Base-by-base conservation (phyloP, 345 rosid genomes). In the Garcia nutans region DNA sequence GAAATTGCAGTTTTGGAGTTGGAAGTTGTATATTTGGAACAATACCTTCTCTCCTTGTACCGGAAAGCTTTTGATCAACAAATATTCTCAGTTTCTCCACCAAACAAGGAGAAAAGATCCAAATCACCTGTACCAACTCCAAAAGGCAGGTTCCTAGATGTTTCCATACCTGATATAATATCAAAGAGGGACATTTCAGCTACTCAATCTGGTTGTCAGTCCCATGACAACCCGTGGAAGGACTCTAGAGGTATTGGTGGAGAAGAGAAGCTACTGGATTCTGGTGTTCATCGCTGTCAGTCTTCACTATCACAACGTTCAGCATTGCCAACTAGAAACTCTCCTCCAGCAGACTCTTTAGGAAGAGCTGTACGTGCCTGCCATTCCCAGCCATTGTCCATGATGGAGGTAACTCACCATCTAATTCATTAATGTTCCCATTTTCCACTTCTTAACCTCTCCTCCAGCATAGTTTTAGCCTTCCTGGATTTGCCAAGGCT, bases 11-110 rank as follows among this genome's bases (percentile, higher is more conserved):
- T 90, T 47, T 80, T 96, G 47, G 98, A 96, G 86, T 80, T 92
- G 88, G 99, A 96, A 86, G 98, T 96, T 47, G 91, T 88, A 58
- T 80, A 93, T 82, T 78, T 96, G 80, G 99, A 96, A 59, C 98
- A 93, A 52, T 88, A 92, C 79, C 99, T 96, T 85, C 97, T 96
- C 66, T 88, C 92, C 2, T 79, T 96, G 63, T 96, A 96, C 75
- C 84, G 99, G 17, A 89, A 87, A 79, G 93, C 93, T 47, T 96
- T 96, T 88, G 97, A 92, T 77, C 91, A 90, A 68, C 88, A 86
- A 83, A 44, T 74, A 59, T 81, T 89, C 70, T 76, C 87, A 47
- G 83, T 83, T 56, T 82, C 94, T 68, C 86, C 92, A 62, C 65
- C 89, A 22, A 65, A 78, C 68, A 85, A 85, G 77, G 84, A 86